A percentile compares a stretch with the other conserved stretches of the same genome.
Conservation (phyloP, 805 yeast genomes). For the Yarrowia hollandica region DNA sequence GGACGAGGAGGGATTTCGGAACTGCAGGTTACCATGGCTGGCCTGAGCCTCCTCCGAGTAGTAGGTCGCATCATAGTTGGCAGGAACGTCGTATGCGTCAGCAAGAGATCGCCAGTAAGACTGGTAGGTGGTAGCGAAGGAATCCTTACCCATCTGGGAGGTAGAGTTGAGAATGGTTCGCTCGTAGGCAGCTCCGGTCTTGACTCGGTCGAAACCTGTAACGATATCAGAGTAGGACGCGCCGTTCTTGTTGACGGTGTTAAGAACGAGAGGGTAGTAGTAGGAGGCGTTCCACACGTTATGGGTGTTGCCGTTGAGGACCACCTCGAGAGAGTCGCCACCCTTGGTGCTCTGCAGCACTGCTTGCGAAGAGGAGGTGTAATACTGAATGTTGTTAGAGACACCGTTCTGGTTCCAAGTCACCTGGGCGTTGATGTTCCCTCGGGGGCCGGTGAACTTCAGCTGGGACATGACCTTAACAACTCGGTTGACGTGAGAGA, state of each 20-base stretch:
- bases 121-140: background rate
- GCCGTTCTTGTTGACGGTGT: background rate
- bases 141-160: background rate
- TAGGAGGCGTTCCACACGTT: conserved; percentile 12
- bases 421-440: background rate
- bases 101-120: conserved; percentile 16
- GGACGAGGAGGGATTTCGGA: background rate
- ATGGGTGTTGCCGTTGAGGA: background rate
- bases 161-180: conserved; percentile 2
- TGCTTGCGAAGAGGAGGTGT: conserved; percentile 5
- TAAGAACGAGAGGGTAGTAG: conserved; percentile 19
- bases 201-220: conserved; percentile 13
- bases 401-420: conserved; percentile 16
- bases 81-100: background rate
- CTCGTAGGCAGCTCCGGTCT: background rate
- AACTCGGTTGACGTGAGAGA: conserved; percentile 7
- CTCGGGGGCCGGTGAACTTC: background rate
- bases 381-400: conserved; percentile 18
- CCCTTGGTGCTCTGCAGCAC: conserved; percentile 22
- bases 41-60: conserved; percentile 17
- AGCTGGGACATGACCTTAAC: conserved; percentile 4
- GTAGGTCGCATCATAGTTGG: background rate
- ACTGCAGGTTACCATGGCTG: conserved; percentile 9
- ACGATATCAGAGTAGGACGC: background rate
- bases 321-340: background rate